Percentiles rank a stretch among this genome's conserved stretches.
Conservation (phyloP, 2,329 filamentous ascomycete species). For the Cyphellophora attinorum region DNA sequence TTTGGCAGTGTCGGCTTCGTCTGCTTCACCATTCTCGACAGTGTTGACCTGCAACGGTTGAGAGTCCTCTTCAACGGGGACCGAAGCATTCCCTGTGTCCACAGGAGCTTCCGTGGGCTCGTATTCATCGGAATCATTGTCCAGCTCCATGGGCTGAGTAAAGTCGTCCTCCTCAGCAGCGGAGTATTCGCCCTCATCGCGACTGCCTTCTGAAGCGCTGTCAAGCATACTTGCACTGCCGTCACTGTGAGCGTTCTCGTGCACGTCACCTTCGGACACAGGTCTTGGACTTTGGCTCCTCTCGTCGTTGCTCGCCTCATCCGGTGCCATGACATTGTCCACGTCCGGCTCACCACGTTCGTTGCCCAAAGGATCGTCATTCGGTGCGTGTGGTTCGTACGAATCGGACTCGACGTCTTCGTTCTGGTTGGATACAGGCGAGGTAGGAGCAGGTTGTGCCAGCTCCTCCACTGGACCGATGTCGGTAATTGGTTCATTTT, state of each 20-base stretch:
- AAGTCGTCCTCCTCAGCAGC: conserved; percentile 11
- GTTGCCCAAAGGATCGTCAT: no score
- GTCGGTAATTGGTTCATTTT: no score
- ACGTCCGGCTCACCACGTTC: no score
- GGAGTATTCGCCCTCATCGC: conserved; percentile 14
- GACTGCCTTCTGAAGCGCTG: conserved; percentile 33
- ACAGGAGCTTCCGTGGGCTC: conserved; percentile 25
- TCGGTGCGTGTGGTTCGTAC: no score
- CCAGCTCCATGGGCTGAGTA: conserved; percentile 7
- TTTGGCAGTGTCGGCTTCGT: not conserved
- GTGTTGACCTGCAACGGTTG: not conserved
- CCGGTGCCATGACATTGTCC: no score
- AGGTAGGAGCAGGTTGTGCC: no score
- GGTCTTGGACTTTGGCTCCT: no score
- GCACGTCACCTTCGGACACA: not conserved
- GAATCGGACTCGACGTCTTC: no score
- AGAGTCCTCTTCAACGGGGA: not conserved
- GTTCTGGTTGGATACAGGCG: no score
- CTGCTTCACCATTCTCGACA: not conserved
- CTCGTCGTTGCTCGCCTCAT: no score
- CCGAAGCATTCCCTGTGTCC: conserved; percentile 4
- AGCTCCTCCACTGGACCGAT: no score
- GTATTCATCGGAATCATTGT: conserved; percentile 15
- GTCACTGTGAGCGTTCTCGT: conserved; percentile 10
- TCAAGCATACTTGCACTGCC: conserved; percentile 21